Percentiles rank a stretch among this genome's conserved stretches.
phyloP scores from a whole-genome alignment of 768 basidiomycete species.

The Phaffia australis region DNA sequence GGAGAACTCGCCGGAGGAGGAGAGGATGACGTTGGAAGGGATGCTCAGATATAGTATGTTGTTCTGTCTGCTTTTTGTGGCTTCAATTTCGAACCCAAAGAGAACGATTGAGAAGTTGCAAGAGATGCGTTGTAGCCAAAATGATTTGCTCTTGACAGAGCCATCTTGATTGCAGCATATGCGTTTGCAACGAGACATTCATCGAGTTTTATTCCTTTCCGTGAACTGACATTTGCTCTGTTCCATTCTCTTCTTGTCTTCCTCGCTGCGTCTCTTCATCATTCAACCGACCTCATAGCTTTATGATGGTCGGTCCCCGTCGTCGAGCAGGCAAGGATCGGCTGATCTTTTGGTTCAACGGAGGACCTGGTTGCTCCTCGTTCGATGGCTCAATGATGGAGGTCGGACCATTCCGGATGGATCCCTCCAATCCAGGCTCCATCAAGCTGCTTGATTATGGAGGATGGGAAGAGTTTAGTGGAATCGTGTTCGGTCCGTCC shows the following conservation, averaged over 20 bases:
- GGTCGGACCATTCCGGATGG: constrained; percentile 72
- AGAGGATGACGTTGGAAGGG: constrained; percentile 33
- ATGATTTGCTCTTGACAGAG: not conserved
- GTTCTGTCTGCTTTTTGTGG: too few relatives aligned
- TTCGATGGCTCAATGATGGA: constrained; percentile 99
- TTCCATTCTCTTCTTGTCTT: not conserved
- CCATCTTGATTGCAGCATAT: not conserved
- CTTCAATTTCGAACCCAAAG: not conserved
- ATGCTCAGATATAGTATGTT: constrained; percentile 37
- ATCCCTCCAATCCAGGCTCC: constrained; percentile 43
- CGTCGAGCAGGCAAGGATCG: constrained; percentile 80
- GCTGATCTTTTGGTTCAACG: constrained; percentile 94
- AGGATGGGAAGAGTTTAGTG: constrained; percentile 96
- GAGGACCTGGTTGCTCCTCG: constrained; percentile 86
- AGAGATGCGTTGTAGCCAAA: not conserved
- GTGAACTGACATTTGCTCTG: not conserved
- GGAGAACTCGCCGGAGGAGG: constrained; percentile 35
- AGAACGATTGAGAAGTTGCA: too few relatives aligned
- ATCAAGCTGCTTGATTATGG: constrained; percentile 60
- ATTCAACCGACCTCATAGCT: constrained; percentile 38
- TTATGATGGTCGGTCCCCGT: constrained; percentile 78
- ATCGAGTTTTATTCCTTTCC: not conserved
- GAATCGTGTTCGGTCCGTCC: constrained; percentile 76
- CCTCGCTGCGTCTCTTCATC: not conserved
- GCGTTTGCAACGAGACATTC: not conserved